Conservation (phyloP, 2,329 filamentous ascomycete genomes). For the Arthrobotrys conoides region DNA sequence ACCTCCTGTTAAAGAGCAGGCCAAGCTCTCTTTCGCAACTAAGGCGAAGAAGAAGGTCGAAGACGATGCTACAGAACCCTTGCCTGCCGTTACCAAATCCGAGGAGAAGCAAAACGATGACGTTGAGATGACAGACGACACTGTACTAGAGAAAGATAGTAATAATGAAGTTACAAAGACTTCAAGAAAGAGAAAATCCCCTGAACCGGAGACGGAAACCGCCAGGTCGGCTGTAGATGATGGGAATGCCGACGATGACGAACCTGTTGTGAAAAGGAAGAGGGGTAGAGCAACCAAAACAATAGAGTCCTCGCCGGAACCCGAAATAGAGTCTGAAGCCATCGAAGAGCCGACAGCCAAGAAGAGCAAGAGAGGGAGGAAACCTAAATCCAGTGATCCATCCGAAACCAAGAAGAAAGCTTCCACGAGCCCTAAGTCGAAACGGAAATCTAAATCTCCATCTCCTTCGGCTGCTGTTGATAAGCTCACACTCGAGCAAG, state of each 20-base stretch:
- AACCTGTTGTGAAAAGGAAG: slow-evolving; percentile 55
- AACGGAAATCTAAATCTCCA: slow-evolving; percentile 63
- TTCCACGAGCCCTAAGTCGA: slow-evolving; percentile 63
- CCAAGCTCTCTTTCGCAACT: slow-evolving; percentile 55
- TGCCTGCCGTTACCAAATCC: background rate
- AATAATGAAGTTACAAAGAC: slow-evolving; percentile 35
- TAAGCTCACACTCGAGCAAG: slow-evolving; percentile 69
- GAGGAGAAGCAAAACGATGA: slow-evolving; percentile 48
- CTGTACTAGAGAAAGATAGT: slow-evolving; percentile 22
- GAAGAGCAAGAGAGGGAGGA: slow-evolving; percentile 56
- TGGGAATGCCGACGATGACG: slow-evolving; percentile 57
- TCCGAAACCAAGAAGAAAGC: slow-evolving; percentile 62
- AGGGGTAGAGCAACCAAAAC: slow-evolving; percentile 32
- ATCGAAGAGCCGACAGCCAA: slow-evolving; percentile 50
- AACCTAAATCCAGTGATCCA: slow-evolving; percentile 55
- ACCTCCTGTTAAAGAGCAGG: slow-evolving; percentile 62
- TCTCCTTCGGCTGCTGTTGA: slow-evolving; percentile 55
- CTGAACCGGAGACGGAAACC: slow-evolving; percentile 38
- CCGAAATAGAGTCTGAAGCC: slow-evolving; percentile 23
- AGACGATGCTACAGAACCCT: slow-evolving; percentile 21
- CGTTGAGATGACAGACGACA: slow-evolving; percentile 60
- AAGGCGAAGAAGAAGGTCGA: slow-evolving; percentile 57
- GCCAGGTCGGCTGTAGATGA: slow-evolving; percentile 20
- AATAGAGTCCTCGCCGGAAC: slow-evolving; percentile 40
- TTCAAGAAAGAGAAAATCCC: slow-evolving; percentile 57